Percentiles rank a stretch among this genome's conserved stretches.
These are phyloP conservation scores for Collybia nuda DNA, from an alignment of 768 basidiomycete species.

Conservation along the genomic window DNA sequence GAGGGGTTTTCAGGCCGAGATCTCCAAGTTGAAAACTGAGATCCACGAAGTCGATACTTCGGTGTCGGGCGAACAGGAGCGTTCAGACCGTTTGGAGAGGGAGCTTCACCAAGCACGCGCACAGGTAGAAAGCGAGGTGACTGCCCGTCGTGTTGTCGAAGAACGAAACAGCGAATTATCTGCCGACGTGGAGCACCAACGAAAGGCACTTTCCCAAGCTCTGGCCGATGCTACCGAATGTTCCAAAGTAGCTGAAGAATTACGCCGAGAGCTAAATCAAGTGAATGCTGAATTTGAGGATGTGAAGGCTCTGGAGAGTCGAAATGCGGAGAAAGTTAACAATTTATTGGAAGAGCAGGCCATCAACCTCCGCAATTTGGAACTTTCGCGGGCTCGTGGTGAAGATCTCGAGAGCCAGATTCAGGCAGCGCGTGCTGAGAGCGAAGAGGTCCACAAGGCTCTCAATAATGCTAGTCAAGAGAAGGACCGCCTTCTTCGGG, in stretches of 20 bases:
- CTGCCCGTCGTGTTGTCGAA: conserved; percentile 63
- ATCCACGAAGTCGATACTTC: conserved; percentile 38
- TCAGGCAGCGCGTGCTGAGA: conserved; percentile 65
- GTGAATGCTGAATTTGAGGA: conserved; percentile 65
- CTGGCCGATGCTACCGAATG: conserved; percentile 71
- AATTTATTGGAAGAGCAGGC: conserved; percentile 75
- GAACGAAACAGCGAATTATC: conserved; percentile 59
- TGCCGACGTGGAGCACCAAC: conserved; percentile 54
- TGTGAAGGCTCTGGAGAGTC: conserved; percentile 63
- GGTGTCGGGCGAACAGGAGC: conserved; percentile 45
- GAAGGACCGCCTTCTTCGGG: conserved; percentile 74
- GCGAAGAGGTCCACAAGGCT: conserved; percentile 67
- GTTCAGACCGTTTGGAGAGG: conserved; percentile 57
- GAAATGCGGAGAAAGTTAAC: conserved; percentile 62
- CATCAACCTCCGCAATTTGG: conserved; percentile 65
- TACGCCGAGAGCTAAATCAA: conserved; percentile 64
- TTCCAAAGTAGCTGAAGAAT: conserved; percentile 52
- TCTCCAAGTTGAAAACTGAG: conserved; percentile 48
- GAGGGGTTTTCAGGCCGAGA: conserved; percentile 51
- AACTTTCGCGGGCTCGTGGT: conserved; percentile 71
- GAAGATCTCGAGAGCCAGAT: conserved; percentile 80
- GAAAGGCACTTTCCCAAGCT: conserved; percentile 52
- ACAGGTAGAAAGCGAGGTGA: conserved; percentile 63
- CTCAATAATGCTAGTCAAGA: conserved; percentile 69
- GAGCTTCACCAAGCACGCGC: conserved; percentile 62